Evolutionary conservation across 306 rosid species (phyloP).

Genomic region (Rosa chinensis): DNA sequence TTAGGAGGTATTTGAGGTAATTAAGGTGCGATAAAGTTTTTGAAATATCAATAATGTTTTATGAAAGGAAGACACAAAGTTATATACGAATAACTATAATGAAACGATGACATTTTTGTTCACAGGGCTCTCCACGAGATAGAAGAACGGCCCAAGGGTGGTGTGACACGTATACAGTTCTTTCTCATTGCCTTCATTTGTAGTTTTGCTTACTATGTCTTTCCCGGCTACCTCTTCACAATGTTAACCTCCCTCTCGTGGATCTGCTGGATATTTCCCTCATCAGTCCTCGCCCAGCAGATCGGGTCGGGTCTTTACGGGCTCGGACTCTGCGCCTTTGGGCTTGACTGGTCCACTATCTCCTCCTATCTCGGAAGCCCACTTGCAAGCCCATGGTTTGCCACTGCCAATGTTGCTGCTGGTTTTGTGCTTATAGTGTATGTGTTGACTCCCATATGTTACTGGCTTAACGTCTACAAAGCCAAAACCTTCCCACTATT

Average conservation of each 20-base stretch:
- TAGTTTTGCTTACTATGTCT: slow-evolving; percentile 81
- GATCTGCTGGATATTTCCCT: slow-evolving; percentile 86
- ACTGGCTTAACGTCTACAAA: slow-evolving; percentile 66
- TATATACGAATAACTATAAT: not conserved
- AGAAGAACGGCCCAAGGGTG: slow-evolving; percentile 62
- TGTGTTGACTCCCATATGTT: slow-evolving; percentile 58
- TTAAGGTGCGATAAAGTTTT: not conserved
- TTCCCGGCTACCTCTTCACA: slow-evolving; percentile 80
- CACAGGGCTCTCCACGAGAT: slow-evolving; percentile 82
- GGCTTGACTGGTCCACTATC: slow-evolving; percentile 87
- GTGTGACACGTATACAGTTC: slow-evolving; percentile 68
- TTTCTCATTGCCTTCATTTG: slow-evolving; percentile 76
- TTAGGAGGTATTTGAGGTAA: not conserved
- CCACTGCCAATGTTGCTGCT: slow-evolving; percentile 84
- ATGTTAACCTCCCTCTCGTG: slow-evolving; percentile 82
- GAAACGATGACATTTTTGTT: not conserved
- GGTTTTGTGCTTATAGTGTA: slow-evolving; percentile 73
- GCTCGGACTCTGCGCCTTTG: slow-evolving; percentile 64
- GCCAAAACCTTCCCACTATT: slow-evolving; percentile 80
- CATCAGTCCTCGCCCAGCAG: slow-evolving; percentile 68
- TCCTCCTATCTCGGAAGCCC: slow-evolving; percentile 95
- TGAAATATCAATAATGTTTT: not conserved
- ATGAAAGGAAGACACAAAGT: not conserved
- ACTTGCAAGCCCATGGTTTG: slow-evolving; percentile 96
- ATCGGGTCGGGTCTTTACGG: slow-evolving; percentile 82